Percentiles rank a stretch among this genome's conserved stretches.
These are phyloP conservation scores for Phialophora chinensis DNA, from an alignment of 2,329 filamentous ascomycete genomes.

Conservation along the genomic window DNA sequence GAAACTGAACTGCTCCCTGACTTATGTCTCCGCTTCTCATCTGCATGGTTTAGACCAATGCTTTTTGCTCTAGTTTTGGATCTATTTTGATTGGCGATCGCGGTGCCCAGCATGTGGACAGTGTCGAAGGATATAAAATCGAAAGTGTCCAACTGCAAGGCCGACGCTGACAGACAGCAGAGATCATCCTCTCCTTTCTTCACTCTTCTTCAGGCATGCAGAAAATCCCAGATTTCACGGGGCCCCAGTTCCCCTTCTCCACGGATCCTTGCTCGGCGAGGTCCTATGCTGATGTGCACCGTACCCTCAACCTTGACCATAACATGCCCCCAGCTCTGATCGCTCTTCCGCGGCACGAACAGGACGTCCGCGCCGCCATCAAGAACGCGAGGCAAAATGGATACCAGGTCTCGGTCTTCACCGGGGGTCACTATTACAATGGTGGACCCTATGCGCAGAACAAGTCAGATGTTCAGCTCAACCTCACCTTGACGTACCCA, in stretches of 20 bases:
- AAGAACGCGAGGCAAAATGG: conserved; percentile 1
- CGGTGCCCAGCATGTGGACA: background rate
- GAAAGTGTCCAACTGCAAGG: background rate
- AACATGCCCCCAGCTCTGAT: background rate
- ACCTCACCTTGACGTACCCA: background rate
- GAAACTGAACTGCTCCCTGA: background rate
- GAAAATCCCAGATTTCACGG: background rate
- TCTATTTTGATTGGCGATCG: background rate
- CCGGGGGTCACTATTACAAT: background rate
- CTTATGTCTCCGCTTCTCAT: background rate
- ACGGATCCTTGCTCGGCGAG: background rate
- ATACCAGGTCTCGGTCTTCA: background rate
- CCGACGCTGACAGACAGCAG: background rate
- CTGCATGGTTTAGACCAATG: background rate
- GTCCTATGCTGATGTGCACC: background rate
- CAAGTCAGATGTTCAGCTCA: background rate
- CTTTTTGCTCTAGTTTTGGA: background rate
- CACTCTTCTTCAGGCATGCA: background rate
- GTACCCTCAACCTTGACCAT: background rate
- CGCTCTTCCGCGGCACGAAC: background rate
- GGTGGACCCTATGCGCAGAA: background rate
- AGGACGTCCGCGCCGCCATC: background rate
- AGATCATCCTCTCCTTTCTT: background rate
- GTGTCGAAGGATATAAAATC: background rate
- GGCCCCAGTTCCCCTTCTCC: conserved; percentile 2